Evolutionary conservation across 352 stramenopile genomes (phyloP), one percentile per base, ranked within the genome.

Genomic region (Globisporangium sylvaticum): DNA sequence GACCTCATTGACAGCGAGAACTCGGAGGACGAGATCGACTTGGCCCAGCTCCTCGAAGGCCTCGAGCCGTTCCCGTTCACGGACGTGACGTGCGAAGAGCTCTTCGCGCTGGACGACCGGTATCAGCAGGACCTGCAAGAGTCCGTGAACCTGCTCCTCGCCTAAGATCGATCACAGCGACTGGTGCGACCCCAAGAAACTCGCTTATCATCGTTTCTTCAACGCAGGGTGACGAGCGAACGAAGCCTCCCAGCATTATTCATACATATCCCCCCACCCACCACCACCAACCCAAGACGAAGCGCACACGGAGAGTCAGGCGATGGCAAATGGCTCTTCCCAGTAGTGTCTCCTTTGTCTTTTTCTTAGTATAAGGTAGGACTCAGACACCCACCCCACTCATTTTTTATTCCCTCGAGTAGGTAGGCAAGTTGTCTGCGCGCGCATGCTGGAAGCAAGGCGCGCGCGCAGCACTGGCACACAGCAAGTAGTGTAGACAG

Each of bases 41-140:
- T 79, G 64, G 67, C 79, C 20, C 39, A 60, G 14, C 24, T 80
- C 25, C 53, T 88, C 3, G 61, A 69, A n/a, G 55, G 62, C 1
- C 68, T 79, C 37, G 79, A 90, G 42, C 83, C 83, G 37, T 69
- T 88, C 44, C 83, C 83, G 25, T 91, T 83, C 68, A 73, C 67
- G 14, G 57, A 70, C 1, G 74, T 77, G n/a, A 62, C 78, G 18
- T 75, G 73, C 7, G 77, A 82, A 58, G 71, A 83, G 12, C 63
- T 78, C 7, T 65, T 80, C n/a, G 65, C 86, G 56, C 65, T 68
- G 1, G 69, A 83, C 44, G 76, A 89, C 56, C 69, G 63, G 50
- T 87, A 87, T 69, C 75, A 71, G 69, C 76, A 83, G 79, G 79
- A 87, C 70, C 75, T 88, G 62, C 66, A 81, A 55, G 77, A 88